A percentile compares a stretch with the other conserved stretches of the same genome.
These are phyloP conservation scores for Acrocalymma vagum DNA, from an alignment of 2,329 filamentous ascomycete genomes.

Conservation along the genomic window DNA sequence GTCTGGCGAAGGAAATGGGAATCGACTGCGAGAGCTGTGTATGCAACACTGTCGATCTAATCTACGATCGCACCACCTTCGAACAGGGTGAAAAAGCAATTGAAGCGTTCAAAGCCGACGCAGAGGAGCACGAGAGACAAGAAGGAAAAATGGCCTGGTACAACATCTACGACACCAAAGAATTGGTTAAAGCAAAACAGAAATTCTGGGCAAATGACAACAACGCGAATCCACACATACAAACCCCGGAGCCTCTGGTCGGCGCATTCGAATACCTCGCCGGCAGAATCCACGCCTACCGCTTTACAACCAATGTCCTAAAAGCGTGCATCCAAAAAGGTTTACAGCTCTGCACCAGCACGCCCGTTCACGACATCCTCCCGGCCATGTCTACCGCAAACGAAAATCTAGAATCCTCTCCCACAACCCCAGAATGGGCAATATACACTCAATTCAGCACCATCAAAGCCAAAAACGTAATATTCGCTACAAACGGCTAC, in stretches of 20 bases:
- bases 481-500: constrained; percentile 48
- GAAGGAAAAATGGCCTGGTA: constrained; percentile 39
- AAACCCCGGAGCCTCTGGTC: constrained; percentile 25
- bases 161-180: constrained; percentile 22
- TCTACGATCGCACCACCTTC: constrained; percentile 58
- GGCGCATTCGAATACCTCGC: constrained; percentile 44
- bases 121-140: constrained; percentile 29
- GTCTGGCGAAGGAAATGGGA: constrained; percentile 59
- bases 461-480: constrained; percentile 24
- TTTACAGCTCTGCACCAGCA: constrained; percentile 37
- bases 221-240: constrained; percentile 26
- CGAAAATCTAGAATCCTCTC: neutral
- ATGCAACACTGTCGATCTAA: constrained; percentile 65
- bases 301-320: constrained; percentile 37
- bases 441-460: constrained; percentile 26
- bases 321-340: constrained; percentile 33
- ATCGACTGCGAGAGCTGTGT: constrained; percentile 55
- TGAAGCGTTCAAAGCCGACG: constrained; percentile 27
- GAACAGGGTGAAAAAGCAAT: constrained; percentile 35
- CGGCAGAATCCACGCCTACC: constrained; percentile 42
- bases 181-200: constrained; percentile 13
- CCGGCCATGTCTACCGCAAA: constrained; percentile 2
- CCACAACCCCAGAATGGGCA: constrained; percentile 18
- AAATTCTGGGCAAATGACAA: constrained; percentile 25
- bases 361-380: constrained; percentile 30